Conservation (phyloP, 306 rosid species). For the Casuarina equisetifolia region DNA sequence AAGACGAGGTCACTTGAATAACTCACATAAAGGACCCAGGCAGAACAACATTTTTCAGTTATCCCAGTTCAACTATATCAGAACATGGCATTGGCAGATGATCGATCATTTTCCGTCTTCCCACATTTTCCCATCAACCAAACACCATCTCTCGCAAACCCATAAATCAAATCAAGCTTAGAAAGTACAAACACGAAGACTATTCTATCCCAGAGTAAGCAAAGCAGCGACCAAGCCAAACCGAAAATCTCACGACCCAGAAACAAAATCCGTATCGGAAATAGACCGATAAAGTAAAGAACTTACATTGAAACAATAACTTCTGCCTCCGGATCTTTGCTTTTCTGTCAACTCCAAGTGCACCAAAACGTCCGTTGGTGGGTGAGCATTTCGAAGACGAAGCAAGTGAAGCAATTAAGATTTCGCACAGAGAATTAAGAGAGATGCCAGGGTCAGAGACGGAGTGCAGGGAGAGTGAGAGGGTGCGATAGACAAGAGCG, state of each 20-base stretch:
- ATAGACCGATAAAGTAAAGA: neutral
- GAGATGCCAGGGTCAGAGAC: neutral
- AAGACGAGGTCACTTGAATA: constrained; percentile 10
- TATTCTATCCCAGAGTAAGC: neutral
- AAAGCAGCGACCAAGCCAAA: constrained; percentile 1
- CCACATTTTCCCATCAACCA: constrained; percentile 25
- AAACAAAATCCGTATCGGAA: neutral
- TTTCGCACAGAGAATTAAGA: neutral
- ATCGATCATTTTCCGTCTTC: neutral
- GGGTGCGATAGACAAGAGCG: neutral
- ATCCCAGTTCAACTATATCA: neutral
- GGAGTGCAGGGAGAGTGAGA: constrained; percentile 1
- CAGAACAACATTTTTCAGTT: constrained; percentile 9
- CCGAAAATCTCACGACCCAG: constrained; percentile 6
- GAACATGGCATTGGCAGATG: neutral
- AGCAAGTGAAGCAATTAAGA: constrained; percentile 1
- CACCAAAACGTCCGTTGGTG: neutral
- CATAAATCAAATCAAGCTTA: neutral
- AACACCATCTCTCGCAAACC: neutral
- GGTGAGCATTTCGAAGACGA: neutral
- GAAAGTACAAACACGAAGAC: neutral
- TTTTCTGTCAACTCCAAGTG: neutral
- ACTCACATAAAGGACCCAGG: constrained; percentile 5
- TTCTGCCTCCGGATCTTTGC: neutral
- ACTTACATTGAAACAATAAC: constrained; percentile 29